Conservation (phyloP, 345 rosid genomes). For the Angophora floribunda region DNA sequence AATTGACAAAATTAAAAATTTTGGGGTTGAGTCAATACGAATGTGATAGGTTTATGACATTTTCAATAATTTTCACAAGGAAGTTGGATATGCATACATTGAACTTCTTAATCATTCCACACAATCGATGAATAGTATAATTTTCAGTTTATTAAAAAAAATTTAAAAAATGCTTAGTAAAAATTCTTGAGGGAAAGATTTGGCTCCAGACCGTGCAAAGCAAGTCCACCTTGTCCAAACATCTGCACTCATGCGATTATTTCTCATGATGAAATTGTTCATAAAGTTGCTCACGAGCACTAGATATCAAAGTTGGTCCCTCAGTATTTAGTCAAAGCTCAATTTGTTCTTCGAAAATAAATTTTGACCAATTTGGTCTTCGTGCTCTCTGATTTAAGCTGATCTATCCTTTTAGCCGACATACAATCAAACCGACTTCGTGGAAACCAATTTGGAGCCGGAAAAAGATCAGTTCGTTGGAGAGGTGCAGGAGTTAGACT, state of each 20-base stretch:
- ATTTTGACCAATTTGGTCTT: neutral
- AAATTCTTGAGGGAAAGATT: neutral
- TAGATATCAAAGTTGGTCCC: neutral
- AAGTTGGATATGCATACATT: too few relatives aligned
- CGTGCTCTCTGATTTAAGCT: neutral
- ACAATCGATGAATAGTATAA: too few relatives aligned
- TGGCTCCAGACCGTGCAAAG: neutral
- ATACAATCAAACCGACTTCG: neutral
- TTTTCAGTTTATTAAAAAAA: too few relatives aligned
- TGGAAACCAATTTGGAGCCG: neutral
- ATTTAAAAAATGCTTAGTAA: too few relatives aligned
- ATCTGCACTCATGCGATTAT: neutral
- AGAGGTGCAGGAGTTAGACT: neutral
- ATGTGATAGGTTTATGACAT: too few relatives aligned
- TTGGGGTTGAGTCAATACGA: too few relatives aligned
- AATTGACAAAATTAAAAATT: too few relatives aligned
- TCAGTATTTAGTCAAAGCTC: neutral
- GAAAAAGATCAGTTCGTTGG: neutral
- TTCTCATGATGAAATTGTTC: neutral
- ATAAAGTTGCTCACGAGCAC: neutral
- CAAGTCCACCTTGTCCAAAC: neutral
- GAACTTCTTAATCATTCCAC: too few relatives aligned
- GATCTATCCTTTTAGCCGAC: neutral
- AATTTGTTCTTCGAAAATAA: too few relatives aligned
- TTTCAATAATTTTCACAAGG: too few relatives aligned